A percentile compares a stretch with the other conserved stretches of the same genome.
Evolutionary conservation across 257 asterid genomes (phyloP).

Genomic region (Parsonsia alboflavescens): DNA sequence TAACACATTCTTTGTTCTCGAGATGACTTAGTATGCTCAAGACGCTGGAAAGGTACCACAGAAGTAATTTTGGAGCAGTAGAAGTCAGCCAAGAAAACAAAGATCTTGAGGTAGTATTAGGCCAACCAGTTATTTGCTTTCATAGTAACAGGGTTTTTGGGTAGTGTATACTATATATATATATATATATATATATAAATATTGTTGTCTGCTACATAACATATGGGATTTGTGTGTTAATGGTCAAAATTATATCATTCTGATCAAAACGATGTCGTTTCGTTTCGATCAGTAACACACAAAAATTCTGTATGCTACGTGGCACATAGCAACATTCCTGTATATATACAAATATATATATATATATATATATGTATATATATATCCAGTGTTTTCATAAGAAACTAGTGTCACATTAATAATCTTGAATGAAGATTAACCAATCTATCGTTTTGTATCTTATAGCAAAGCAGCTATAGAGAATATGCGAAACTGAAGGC

Average conservation of each 20-base stretch:
- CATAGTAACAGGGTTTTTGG: not conserved
- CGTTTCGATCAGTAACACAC: no score
- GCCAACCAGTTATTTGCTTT: not conserved
- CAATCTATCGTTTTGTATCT: not conserved
- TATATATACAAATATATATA: no score
- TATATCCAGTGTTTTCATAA: no score
- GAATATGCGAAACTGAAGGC: slow-evolving; percentile 76
- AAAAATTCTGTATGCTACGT: no score
- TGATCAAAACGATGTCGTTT: no score
- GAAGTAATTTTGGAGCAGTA: slow-evolving; percentile 74
- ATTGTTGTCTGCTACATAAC: no score
- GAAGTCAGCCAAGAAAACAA: slow-evolving; percentile 61
- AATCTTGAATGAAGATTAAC: not conserved
- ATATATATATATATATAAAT: no score
- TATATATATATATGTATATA: no score
- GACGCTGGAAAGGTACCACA: slow-evolving; percentile 91
- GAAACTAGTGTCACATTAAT: not conserved
- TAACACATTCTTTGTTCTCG: not conserved
- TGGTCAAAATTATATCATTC: no score
- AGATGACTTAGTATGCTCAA: slow-evolving; percentile 62
- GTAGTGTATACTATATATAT: no score
- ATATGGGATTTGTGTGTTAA: no score
- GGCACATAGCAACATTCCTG: no score
- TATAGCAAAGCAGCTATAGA: slow-evolving; percentile 74
- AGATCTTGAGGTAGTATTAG: slow-evolving; percentile 58